Evolutionary conservation across 2,329 filamentous ascomycete species (phyloP).

Genomic region (Trichoderma atroviride): DNA sequence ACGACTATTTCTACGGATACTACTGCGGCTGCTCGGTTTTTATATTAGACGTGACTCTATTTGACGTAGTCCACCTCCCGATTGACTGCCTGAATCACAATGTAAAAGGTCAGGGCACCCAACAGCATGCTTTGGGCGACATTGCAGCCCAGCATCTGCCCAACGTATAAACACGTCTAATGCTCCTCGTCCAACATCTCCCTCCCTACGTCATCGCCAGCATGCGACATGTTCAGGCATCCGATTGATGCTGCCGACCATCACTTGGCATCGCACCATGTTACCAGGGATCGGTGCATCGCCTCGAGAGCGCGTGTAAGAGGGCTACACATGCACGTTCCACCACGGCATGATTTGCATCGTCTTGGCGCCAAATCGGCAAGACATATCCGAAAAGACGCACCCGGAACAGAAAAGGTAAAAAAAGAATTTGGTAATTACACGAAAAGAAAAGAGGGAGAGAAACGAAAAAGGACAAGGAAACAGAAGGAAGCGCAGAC

Average conservation of each 20-base stretch:
- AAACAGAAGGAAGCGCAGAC: not conserved
- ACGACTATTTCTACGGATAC: too few relatives aligned
- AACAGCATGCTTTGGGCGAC: not conserved
- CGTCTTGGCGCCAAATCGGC: not conserved
- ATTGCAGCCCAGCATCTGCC: slow-evolving; percentile 1
- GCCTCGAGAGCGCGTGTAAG: not conserved
- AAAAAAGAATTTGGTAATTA: not conserved
- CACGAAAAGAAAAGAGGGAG: not conserved
- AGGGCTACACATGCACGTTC: not conserved
- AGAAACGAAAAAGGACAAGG: not conserved
- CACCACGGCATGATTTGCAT: not conserved
- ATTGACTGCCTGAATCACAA: not conserved
- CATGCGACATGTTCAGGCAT: not conserved
- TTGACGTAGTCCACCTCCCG: not conserved
- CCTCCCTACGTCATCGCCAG: not conserved
- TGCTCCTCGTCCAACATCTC: not conserved
- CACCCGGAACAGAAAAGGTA: not conserved
- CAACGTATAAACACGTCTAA: not conserved
- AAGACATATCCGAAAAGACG: not conserved
- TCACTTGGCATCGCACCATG: not conserved
- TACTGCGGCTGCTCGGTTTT: not conserved
- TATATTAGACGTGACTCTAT: not conserved
- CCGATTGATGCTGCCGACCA: not conserved
- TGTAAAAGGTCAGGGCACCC: not conserved
- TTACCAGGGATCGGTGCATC: not conserved